A percentile compares a stretch with the other conserved stretches of the same genome.
Evolutionary conservation across 2,329 filamentous ascomycete species (phyloP).

Genomic region (Trematosphaeria pertusa): DNA sequence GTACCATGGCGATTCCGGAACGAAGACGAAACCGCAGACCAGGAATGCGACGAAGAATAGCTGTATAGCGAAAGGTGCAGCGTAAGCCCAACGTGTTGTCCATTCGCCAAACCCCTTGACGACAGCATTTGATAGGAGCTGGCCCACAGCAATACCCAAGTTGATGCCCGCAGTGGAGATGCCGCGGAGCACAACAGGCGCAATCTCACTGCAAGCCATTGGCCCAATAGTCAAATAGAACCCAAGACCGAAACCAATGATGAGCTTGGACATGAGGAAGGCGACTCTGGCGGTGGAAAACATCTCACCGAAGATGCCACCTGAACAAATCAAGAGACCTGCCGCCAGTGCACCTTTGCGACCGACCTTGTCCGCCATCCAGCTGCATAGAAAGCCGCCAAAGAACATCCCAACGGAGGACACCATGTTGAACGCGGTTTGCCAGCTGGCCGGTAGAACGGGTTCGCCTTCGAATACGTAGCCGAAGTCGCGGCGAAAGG

Average conservation of each 20-base stretch:
- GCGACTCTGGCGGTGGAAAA: slow-evolving; percentile 55
- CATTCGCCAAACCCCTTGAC: slow-evolving; percentile 57
- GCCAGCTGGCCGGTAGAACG: slow-evolving; percentile 50
- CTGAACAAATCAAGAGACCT: slow-evolving; percentile 26
- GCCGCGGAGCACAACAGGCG: slow-evolving; percentile 19
- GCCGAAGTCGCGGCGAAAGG: slow-evolving; percentile 64
- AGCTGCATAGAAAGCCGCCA: slow-evolving; percentile 54
- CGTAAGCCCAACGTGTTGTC: slow-evolving; percentile 65
- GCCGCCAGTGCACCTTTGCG: slow-evolving; percentile 25
- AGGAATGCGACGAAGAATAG: slow-evolving; percentile 76
- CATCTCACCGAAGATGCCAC: slow-evolving; percentile 67
- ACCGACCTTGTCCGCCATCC: slow-evolving; percentile 45
- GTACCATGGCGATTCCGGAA: slow-evolving; percentile 75
- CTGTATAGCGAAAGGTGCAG: slow-evolving; percentile 69
- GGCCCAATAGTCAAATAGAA: slow-evolving; percentile 27
- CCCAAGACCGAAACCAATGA: slow-evolving; percentile 20
- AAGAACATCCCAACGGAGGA: slow-evolving; percentile 65
- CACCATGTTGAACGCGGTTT: slow-evolving; percentile 55
- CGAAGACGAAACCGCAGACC: slow-evolving; percentile 67
- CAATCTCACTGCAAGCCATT: slow-evolving; percentile 17
- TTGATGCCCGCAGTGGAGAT: slow-evolving; percentile 23
- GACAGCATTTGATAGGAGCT: slow-evolving; percentile 47
- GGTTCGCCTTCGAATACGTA: slow-evolving; percentile 42
- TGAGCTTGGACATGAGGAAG: slow-evolving; percentile 19
- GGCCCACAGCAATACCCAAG: slow-evolving; percentile 23